Percentiles rank a stretch among this genome's conserved stretches.
These are phyloP conservation scores for Stemphylium beticola DNA, from an alignment of 2,329 filamentous ascomycete species.

Conservation along the genomic window DNA sequence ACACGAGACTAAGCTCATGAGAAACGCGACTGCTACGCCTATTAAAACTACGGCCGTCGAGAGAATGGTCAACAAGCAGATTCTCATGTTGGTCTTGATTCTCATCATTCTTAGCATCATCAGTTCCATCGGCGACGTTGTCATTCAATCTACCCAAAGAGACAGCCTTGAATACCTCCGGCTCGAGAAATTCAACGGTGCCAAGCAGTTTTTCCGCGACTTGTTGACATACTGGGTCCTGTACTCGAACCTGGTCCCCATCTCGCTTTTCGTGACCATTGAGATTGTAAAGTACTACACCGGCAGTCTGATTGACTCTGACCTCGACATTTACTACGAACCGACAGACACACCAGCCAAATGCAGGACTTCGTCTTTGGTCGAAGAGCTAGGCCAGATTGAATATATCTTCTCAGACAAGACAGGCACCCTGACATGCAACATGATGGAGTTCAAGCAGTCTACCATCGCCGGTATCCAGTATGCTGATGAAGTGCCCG, in stretches of 20 bases:
- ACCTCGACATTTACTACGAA: constrained; percentile 97
- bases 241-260: constrained; percentile 94
- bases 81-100: constrained; percentile 86
- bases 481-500: constrained; percentile 89
- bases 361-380: constrained; percentile 92
- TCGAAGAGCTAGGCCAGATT: constrained; percentile 96
- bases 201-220: constrained; percentile 85
- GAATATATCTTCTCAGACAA: constrained; percentile 99
- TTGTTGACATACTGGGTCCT: constrained; percentile 98
- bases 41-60: constrained; percentile 98
- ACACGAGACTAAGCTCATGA: constrained; percentile 98
- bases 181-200: constrained; percentile 66
- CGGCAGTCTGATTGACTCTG: constrained; percentile 95
- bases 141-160: constrained; percentile 69
- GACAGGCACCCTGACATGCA: constrained; percentile 96
- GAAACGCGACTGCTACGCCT: constrained; percentile 93
- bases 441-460: constrained; percentile 98
- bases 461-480: constrained; percentile 92
- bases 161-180: constrained; percentile 75
- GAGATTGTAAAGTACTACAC: constrained; percentile 99
- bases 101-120: constrained; percentile 84
- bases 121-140: constrained; percentile 88
- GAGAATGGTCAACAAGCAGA: constrained; percentile 89
- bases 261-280: constrained; percentile 96
- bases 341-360: constrained; percentile 94